Evolutionary conservation across 2,329 filamentous ascomycete species (phyloP), one percentile per base, ranked within the genome.

Genomic region (Thermomyces lanuginosus): DNA sequence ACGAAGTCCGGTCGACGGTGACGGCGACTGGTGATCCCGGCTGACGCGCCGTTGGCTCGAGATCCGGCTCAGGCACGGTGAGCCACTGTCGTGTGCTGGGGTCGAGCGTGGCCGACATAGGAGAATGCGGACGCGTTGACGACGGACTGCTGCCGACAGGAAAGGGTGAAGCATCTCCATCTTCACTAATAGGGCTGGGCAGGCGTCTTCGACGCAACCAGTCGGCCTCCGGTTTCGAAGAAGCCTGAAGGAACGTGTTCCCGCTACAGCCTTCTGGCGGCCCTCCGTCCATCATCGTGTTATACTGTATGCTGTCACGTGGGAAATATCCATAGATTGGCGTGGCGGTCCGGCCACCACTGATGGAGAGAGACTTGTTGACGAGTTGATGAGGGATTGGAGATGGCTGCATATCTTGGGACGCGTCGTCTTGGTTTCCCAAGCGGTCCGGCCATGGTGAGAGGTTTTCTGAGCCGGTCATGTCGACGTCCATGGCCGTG

Each of bases 181-280:
- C 42, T 21, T 56, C 51, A 24, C 49, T 56, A 29, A 56, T 48
- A 2, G 54, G 54, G 27, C 52, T 58, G 2, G 53, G 55, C 12
- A 55, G 41, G 16, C 47, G 45, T 22, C 44, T 40, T 16, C 36
- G 31, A 11, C 34, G 34, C 34, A 35, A 42, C 32, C 35, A 41
- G 20, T 26, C 34, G 21, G 33, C 33, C 28, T 36, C 36, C 27
- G n/a, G n/a, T n/a, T n/a, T n/a, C n/a, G n/a, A n/a, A n/a, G n/a
- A n/a, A n/a, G n/a, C n/a, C n/a, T n/a, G n/a, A n/a, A n/a, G n/a
- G n/a, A n/a, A n/a, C n/a, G n/a, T n/a, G n/a, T n/a, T n/a, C n/a
- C n/a, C n/a, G n/a, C n/a, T n/a, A n/a, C n/a, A n/a, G n/a, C n/a
- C n/a, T n/a, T n/a, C n/a, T n/a, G n/a, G n/a, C n/a, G n/a, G n/a